phyloP scores from a whole-genome alignment of 768 basidiomycete species.

The Hemileccinum rubropunctum region DNA sequence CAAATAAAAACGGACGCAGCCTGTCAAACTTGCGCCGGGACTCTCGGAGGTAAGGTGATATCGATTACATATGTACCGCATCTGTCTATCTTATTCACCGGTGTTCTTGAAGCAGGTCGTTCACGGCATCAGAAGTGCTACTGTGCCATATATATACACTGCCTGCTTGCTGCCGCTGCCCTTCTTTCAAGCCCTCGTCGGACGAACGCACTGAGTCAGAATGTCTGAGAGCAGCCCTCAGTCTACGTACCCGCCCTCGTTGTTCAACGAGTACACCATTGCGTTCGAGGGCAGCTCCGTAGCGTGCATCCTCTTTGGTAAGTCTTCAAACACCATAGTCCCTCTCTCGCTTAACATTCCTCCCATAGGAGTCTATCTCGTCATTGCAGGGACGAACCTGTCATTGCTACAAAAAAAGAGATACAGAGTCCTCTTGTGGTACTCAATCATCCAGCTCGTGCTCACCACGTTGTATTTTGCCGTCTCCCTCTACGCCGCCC shows the following conservation, averaged over 20 bases:
- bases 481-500: constrained; percentile 17
- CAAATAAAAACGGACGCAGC: no score
- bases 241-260: constrained; percentile 4
- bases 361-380: constrained; percentile 11
- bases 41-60: constrained; percentile 4
- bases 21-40: not conserved
- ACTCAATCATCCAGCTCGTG: constrained; percentile 13
- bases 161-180: not conserved
- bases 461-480: constrained; percentile 20
- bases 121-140: not conserved
- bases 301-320: constrained; percentile 20
- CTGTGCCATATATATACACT: not conserved
- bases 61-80: no score
- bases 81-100: not conserved
- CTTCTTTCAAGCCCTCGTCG: not conserved
- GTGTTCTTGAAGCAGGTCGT: no score
- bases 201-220: not conserved
- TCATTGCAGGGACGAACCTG: constrained; percentile 11
- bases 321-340: not conserved
- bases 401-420: constrained; percentile 13
- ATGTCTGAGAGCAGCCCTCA: constrained; percentile 17
- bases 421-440: constrained; percentile 14
- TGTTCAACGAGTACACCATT: constrained; percentile 20
- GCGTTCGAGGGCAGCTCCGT: constrained; percentile 21
- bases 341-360: not conserved